Evolutionary conservation across 1,284 basidiomycete genomes (phyloP).

Genomic region (Ceratobasidium sp.): DNA sequence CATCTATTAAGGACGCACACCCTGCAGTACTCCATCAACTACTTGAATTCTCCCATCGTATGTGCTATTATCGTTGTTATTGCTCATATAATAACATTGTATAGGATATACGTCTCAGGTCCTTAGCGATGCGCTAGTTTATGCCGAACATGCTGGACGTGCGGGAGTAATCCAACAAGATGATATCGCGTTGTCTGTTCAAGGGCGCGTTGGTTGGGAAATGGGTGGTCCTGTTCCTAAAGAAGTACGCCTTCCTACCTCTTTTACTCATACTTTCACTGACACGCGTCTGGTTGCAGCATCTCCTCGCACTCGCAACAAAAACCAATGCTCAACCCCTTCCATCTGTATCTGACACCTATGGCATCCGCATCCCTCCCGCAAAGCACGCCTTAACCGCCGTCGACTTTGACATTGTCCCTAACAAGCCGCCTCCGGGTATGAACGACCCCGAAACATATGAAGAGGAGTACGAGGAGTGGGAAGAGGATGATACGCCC

Average conservation of each 20-base stretch:
- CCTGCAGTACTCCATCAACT: slow-evolving; percentile 95
- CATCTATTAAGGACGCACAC: slow-evolving; percentile 91
- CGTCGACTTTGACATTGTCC: slow-evolving; percentile 93
- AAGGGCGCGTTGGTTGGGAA: slow-evolving; percentile 94
- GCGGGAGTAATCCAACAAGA: slow-evolving; percentile 88
- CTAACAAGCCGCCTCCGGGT: slow-evolving; percentile 81
- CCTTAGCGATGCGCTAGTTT: slow-evolving; percentile 89
- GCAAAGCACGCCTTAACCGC: slow-evolving; percentile 86
- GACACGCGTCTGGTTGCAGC: slow-evolving; percentile 63
- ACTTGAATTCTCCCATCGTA: slow-evolving; percentile 93
- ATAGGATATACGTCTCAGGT: slow-evolving; percentile 89
- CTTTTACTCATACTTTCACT: background rate
- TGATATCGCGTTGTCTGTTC: slow-evolving; percentile 91
- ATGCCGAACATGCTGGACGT: slow-evolving; percentile 92
- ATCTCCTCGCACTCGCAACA: slow-evolving; percentile 88
- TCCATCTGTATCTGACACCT: slow-evolving; percentile 93
- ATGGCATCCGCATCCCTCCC: slow-evolving; percentile 91
- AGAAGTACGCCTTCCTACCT: slow-evolving; percentile 73
- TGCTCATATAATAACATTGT: slow-evolving; percentile 3
- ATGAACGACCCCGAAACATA: slow-evolving; percentile 70
- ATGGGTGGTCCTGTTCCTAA: slow-evolving; percentile 94
- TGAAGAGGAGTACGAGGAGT: slow-evolving; percentile 74
- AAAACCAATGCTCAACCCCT: slow-evolving; percentile 92
- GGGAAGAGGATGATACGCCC: slow-evolving; percentile 49
- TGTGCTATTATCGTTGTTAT: slow-evolving; percentile 49